These are phyloP conservation scores for Mycena haematopus DNA, from an alignment of 768 basidiomycete species.

Conservation along the genomic window DNA sequence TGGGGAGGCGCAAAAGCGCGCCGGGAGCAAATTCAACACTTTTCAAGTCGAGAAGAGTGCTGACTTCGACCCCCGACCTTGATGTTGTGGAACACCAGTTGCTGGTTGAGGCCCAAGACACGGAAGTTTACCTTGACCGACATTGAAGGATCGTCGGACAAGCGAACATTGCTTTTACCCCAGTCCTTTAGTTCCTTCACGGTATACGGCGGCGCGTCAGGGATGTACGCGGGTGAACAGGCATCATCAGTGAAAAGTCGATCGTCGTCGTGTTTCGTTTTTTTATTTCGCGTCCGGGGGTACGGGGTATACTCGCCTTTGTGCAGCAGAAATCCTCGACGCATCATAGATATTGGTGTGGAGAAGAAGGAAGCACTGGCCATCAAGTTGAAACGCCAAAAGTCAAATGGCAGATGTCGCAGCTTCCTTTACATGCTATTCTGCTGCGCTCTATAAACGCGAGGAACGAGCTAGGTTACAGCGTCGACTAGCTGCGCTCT, in stretches of 20 bases:
- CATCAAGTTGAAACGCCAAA: no score
- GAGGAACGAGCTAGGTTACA: no score
- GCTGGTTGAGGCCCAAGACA: constrained; percentile 18
- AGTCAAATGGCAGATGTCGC: no score
- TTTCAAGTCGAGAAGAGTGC: constrained; percentile 23
- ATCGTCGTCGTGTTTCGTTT: constrained; percentile 18
- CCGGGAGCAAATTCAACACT: constrained; percentile 19
- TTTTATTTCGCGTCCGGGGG: constrained; percentile 20
- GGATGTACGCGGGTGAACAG: background rate
- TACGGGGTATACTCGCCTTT: constrained; percentile 18
- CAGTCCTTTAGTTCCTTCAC: constrained; percentile 19
- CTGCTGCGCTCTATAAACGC: no score
- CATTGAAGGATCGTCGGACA: constrained; percentile 19
- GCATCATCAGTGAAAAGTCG: constrained; percentile 10
- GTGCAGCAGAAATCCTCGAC: constrained; percentile 16
- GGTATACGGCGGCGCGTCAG: constrained; percentile 6
- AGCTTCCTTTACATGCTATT: no score
- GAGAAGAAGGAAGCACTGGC: no score
- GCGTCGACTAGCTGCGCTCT: no score
- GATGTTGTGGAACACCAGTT: constrained; percentile 27
- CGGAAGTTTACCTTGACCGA: constrained; percentile 12
- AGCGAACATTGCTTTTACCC: constrained; percentile 16
- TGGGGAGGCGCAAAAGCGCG: constrained; percentile 15
- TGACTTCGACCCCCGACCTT: constrained; percentile 23
- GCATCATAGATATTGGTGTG: no score